These are phyloP conservation scores for Lagerstroemia speciosa DNA, from an alignment of 345 rosid genomes.

Conservation along the genomic window DNA sequence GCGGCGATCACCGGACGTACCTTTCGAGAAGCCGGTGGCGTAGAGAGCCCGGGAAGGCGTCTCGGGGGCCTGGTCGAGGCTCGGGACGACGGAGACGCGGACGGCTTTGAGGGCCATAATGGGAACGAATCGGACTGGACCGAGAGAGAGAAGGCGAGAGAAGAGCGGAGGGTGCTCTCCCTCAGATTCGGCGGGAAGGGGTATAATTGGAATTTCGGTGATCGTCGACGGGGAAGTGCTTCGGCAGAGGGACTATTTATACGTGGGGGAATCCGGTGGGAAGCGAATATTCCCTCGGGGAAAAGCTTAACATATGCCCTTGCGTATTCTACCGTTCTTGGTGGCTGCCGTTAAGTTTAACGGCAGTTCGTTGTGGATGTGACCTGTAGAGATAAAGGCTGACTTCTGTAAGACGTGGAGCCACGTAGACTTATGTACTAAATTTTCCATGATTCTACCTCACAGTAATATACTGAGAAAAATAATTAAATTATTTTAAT, in stretches of 20 bases:
- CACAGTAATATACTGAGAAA: too few relatives aligned
- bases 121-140: neutral
- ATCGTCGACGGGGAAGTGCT: slow-evolving; percentile 4
- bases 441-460: too few relatives aligned
- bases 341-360: neutral
- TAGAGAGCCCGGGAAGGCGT: slow-evolving; percentile 32
- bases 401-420: too few relatives aligned
- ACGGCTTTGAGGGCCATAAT: slow-evolving; percentile 78
- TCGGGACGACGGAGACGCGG: slow-evolving; percentile 73
- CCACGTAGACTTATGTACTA: too few relatives aligned
- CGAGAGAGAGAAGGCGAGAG: neutral
- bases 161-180: too few relatives aligned
- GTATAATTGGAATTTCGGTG: slow-evolving; percentile 1
- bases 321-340: slow-evolving; percentile 6
- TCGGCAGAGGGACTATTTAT: neutral
- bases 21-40: slow-evolving; percentile 32
- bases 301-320: neutral
- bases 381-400: too few relatives aligned
- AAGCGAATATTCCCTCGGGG: neutral
- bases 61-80: slow-evolving; percentile 56
- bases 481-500: too few relatives aligned
- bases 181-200: too few relatives aligned
- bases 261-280: neutral
- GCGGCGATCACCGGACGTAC: slow-evolving; percentile 3
- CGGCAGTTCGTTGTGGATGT: neutral